A percentile compares a stretch with the other conserved stretches of the same genome.
Evolutionary conservation across 257 asterid genomes (phyloP).

Genomic region (Solanum rostratum): DNA sequence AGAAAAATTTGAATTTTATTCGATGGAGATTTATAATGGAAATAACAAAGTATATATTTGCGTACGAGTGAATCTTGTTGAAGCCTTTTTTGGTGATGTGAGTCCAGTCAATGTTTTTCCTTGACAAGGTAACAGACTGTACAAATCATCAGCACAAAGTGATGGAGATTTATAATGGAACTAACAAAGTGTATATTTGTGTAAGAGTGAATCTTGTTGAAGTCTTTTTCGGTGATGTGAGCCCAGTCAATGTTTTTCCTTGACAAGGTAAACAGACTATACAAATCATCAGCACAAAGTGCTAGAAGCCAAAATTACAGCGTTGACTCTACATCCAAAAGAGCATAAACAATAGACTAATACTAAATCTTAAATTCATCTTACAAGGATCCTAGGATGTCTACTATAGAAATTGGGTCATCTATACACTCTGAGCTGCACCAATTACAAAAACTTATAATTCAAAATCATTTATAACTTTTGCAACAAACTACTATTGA

Average conservation of each 20-base stretch:
- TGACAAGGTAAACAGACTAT: not conserved
- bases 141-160: too few species aligned
- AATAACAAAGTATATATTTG: not conserved
- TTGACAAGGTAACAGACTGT: not conserved
- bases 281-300: not conserved
- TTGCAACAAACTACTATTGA: not conserved
- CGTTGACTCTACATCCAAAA: not conserved
- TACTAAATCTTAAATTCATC: not conserved
- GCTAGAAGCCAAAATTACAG: not conserved
- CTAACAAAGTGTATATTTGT: not conserved
- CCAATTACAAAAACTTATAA: not conserved
- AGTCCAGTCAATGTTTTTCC: not conserved
- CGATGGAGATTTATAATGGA: not conserved
- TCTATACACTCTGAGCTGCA: not conserved
- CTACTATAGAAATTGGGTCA: not conserved
- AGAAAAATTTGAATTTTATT: not conserved
- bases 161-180: not conserved
- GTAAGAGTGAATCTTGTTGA: not conserved
- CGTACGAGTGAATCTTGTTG: not conserved
- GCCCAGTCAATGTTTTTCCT: not conserved
- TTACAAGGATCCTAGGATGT: not conserved
- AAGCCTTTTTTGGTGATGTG: not conserved
- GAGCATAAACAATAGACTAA: not conserved
- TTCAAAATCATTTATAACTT: too few species aligned
- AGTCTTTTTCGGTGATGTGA: not conserved